phyloP scores from a whole-genome alignment of 2,329 filamentous ascomycete species.

The Parafenestella ontariensis region DNA sequence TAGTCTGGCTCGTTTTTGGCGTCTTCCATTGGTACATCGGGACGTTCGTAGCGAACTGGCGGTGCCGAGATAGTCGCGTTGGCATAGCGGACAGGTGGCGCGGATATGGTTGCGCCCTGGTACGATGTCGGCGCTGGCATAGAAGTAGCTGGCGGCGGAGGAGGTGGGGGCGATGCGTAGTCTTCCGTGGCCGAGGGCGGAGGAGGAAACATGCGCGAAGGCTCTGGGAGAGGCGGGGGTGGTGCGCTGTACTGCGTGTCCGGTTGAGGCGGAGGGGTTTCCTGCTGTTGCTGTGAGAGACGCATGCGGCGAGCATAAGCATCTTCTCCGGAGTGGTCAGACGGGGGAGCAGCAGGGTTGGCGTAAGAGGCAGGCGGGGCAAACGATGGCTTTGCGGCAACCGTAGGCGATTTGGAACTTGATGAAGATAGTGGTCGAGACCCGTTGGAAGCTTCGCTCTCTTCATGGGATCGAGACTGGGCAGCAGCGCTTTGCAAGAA shows the following conservation, averaged over 20 bases:
- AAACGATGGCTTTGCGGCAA: slow-evolving; percentile 48
- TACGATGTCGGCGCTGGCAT: slow-evolving; percentile 53
- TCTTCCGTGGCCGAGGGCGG: slow-evolving; percentile 19
- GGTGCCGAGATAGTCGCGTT: slow-evolving; percentile 76
- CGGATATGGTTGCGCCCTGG: slow-evolving; percentile 68
- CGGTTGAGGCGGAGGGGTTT: slow-evolving; percentile 10
- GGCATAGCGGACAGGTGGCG: slow-evolving; percentile 76
- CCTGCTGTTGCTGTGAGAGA: slow-evolving; percentile 19
- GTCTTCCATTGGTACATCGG: slow-evolving; percentile 19
- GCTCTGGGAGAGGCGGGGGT: neutral
- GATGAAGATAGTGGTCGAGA: slow-evolving; percentile 20
- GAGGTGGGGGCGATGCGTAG: slow-evolving; percentile 22
- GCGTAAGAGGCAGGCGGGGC: slow-evolving; percentile 54
- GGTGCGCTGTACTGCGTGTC: slow-evolving; percentile 1
- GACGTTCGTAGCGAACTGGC: slow-evolving; percentile 72
- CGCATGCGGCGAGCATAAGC: slow-evolving; percentile 30
- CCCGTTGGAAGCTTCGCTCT: slow-evolving; percentile 18
- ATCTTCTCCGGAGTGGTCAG: slow-evolving; percentile 37
- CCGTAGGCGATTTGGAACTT: slow-evolving; percentile 15
- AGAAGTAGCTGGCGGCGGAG: slow-evolving; percentile 41
- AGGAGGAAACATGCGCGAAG: slow-evolving; percentile 6
- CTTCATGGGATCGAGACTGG: slow-evolving; percentile 14
- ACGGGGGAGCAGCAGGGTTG: slow-evolving; percentile 44
- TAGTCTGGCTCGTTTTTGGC: slow-evolving; percentile 14
- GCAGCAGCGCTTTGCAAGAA: slow-evolving; percentile 28